Evolutionary conservation across 1,139 yeast species (phyloP), one percentile per base, ranked within the genome.

Genomic region (Blastobotrys capitulatus): DNA sequence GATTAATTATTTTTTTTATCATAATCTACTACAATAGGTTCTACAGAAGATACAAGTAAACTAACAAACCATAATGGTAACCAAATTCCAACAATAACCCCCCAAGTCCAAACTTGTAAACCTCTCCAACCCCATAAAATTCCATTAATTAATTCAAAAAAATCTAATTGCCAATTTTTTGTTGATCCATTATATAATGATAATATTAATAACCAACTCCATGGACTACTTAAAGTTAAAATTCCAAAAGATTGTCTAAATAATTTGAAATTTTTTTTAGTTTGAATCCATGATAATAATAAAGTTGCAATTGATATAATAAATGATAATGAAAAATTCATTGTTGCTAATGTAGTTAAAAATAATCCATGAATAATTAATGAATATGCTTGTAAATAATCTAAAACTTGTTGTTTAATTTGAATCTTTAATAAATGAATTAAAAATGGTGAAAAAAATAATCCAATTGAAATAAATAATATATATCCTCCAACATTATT

Each of bases 101-200:
- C 77, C 95, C 96, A 88, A 0, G 96, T 86, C 94, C 96, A 88
- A 54, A 86, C 83, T 55, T 84, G 86, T 50, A 86, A 69, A 36
- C 82, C 80, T 34, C 72, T 64, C 86, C 92, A 86, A 1, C 89
- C 80, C 26, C 77, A 72, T 15, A 82, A 65, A 25, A 87, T 69
- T 1, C 81, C 80, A 29, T 67, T 64, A 25, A 46, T 57, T 78
- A 67, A 44, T 84, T 37, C 1, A 32, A 46, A 42, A 15, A 36
- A 36, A 12, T 25, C n/a, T 8, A 9, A 22, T 16, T 29, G 29
- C 20, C 18, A 34, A 5, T 39, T 48, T n/a, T n/a, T n/a, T n/a
- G n/a, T n/a, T n/a, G n/a, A n/a, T n/a, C n/a, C n/a, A n/a, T n/a
- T n/a, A n/a, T n/a, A 12, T 41, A 31, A 3, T n/a, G 13, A 10